phyloP scores from a whole-genome alignment of 805 yeast genomes.

The Tetrapisispora fleetii region DNA sequence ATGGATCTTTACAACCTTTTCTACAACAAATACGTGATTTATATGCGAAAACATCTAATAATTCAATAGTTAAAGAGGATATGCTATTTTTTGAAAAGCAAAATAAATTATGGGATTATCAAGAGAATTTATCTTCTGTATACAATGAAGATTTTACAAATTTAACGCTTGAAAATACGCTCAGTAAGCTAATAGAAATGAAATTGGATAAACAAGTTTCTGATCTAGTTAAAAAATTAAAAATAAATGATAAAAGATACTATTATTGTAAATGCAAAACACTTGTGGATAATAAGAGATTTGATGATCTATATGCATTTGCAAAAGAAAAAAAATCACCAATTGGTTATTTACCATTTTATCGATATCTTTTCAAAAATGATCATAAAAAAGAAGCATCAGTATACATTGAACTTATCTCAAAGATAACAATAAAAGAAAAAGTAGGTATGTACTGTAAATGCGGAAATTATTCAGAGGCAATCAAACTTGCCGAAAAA shows the following conservation, averaged over 20 bases:
- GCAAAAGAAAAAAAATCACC: conserved; percentile 49
- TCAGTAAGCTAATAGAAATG: conserved; percentile 36
- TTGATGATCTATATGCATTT: conserved; percentile 47
- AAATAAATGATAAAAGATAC: conserved; percentile 46
- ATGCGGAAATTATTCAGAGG: conserved; percentile 42
- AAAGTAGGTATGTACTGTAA: conserved; percentile 41
- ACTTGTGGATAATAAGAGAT: conserved; percentile 38
- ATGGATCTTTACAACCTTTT: conserved; percentile 28
- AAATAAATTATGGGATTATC: conserved; percentile 34
- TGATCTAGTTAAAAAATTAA: conserved; percentile 42
- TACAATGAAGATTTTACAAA: conserved; percentile 34
- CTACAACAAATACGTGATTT: conserved; percentile 29
- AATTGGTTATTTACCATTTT: conserved; percentile 63
- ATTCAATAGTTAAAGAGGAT: conserved; percentile 9
- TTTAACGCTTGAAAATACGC: conserved; percentile 39
- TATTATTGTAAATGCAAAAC: conserved; percentile 45
- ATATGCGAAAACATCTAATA: conserved; percentile 13
- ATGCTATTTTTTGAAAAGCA: conserved; percentile 20
- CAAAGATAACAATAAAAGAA: conserved; percentile 35
- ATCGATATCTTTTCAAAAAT: conserved; percentile 39
- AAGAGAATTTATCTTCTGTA: conserved; percentile 36
- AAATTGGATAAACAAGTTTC: conserved; percentile 42
- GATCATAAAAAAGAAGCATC: conserved; percentile 55
- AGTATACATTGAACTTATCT: conserved; percentile 45
- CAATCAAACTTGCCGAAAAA: conserved; percentile 29